Conservation (phyloP, 2,329 filamentous ascomycete species). For the Penicillium sclerotiorum region DNA sequence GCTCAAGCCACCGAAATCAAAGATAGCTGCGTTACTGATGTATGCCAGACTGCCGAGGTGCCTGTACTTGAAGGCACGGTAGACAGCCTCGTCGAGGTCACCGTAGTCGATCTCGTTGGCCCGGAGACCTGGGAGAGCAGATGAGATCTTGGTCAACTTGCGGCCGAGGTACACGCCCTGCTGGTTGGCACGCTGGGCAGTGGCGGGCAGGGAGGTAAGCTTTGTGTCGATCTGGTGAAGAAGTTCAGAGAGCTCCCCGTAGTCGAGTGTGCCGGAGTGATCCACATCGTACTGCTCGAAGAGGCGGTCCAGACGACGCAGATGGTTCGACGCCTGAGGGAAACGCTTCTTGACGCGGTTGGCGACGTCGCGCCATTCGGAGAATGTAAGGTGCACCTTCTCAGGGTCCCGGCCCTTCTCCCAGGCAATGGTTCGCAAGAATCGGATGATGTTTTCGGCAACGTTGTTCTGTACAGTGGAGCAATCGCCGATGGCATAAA, state of each 20-base stretch:
- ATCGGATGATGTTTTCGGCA: constrained; percentile 85
- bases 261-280: constrained; percentile 89
- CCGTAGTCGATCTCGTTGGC: constrained; percentile 84
- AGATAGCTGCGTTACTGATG: constrained; percentile 93
- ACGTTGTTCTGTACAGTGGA: constrained; percentile 97
- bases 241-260: constrained; percentile 85
- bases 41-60: constrained; percentile 93
- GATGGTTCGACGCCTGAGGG: constrained; percentile 83
- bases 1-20: constrained; percentile 81
- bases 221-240: constrained; percentile 92
- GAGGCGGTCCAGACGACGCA: constrained; percentile 85
- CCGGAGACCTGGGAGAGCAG: constrained; percentile 71
- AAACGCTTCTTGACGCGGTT: constrained; percentile 83
- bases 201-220: constrained; percentile 90
- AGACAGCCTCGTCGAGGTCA: constrained; percentile 87
- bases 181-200: constrained; percentile 93
- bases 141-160: constrained; percentile 91
- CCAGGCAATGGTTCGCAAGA: constrained; percentile 86
- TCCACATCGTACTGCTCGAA: constrained; percentile 93
- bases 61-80: constrained; percentile 91
- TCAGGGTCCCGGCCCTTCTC: constrained; percentile 89
- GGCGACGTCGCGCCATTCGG: constrained; percentile 85
- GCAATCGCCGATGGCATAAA: constrained; percentile 96
- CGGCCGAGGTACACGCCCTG: constrained; percentile 90
- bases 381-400: constrained; percentile 81